Conservation (phyloP, 495 filamentous ascomycete species). For the Talaromyces adpressus region DNA sequence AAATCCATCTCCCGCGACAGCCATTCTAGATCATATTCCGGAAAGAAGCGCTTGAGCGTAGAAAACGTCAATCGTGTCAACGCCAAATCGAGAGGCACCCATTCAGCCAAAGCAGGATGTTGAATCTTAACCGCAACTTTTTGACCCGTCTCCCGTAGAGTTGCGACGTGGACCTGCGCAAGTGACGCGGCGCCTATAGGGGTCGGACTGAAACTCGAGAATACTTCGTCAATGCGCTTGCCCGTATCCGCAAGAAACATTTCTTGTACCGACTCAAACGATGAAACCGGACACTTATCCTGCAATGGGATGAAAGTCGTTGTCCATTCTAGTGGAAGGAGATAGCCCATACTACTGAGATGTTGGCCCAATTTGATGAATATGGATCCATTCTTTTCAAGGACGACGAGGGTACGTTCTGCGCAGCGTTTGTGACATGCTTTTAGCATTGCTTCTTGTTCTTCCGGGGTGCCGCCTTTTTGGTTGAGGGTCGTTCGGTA, state of each 20-base stretch:
- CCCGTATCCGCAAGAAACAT: slow-evolving; percentile 87
- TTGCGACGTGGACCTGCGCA: slow-evolving; percentile 92
- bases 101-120: slow-evolving; percentile 85
- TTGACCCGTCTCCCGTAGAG: slow-evolving; percentile 71
- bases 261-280: slow-evolving; percentile 75
- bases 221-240: slow-evolving; percentile 68
- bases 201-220: slow-evolving; percentile 67
- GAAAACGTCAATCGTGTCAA: slow-evolving; percentile 86
- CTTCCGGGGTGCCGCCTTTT: slow-evolving; percentile 49
- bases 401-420: slow-evolving; percentile 70
- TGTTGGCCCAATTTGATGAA: slow-evolving; percentile 99
- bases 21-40: slow-evolving; percentile 96
- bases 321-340: slow-evolving; percentile 92
- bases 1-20: slow-evolving; percentile 86
- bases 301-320: slow-evolving; percentile 93
- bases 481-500: slow-evolving; percentile 76
- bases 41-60: slow-evolving; percentile 86
- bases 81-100: slow-evolving; percentile 81
- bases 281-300: slow-evolving; percentile 91
- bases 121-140: slow-evolving; percentile 98
- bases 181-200: slow-evolving; percentile 92
- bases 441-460: slow-evolving; percentile 59
- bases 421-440: slow-evolving; percentile 93
- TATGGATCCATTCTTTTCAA: slow-evolving; percentile 94
- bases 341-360: slow-evolving; percentile 92